Base-by-base conservation (phyloP, 2,329 filamentous ascomycete genomes). In the Aspergillus sp. region DNA sequence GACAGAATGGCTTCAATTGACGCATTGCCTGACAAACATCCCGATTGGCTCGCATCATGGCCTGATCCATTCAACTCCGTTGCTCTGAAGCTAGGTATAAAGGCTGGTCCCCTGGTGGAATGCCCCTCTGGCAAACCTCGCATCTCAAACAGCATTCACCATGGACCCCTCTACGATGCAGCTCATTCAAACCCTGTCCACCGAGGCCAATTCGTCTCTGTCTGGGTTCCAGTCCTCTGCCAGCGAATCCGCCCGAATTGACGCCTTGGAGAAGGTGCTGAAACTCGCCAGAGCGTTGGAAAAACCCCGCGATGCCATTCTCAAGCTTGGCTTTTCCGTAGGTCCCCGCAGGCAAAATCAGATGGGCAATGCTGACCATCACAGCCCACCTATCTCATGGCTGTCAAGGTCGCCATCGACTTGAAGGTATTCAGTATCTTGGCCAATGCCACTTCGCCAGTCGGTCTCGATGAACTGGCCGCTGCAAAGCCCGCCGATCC, bases 401-500 rank as follows among this genome's bases (percentile, higher is more conserved):
- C 54, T 8, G 42, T 56, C 5, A 56, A 53, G 10, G 45, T 51
- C 2, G 54, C 52, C 12, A 43, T 46, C 39, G 49, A 57, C 28
- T 40, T 57, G 42, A 37, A 44, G 4, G 9, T 58, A 7, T 58
- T 58, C 41, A 30, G 47, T 1, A 12, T 50, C 2, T 35, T 58
- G n/a, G 45, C 50, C 5, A 27, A 46, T 11, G 46, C 52, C 3
- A 49, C 44, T 2, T 34, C 8, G 8, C 47, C 49, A 27, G 47
- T 57, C 11, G 7, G 46, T 6, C 13, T 51, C 37, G 19, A 33
- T 5, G 45, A 57, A 12, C 30, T 59, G 7, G 53, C 54, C 2
- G 50, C 42, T 6, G 31, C 40, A 27, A 59, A 57, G 31, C 43
- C 49, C 1, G 54, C 54, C 2, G 52, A 59, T 40, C 51, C 53